Conservation (phyloP, 169 alveolate species). For the Sarcocystis neurona region DNA sequence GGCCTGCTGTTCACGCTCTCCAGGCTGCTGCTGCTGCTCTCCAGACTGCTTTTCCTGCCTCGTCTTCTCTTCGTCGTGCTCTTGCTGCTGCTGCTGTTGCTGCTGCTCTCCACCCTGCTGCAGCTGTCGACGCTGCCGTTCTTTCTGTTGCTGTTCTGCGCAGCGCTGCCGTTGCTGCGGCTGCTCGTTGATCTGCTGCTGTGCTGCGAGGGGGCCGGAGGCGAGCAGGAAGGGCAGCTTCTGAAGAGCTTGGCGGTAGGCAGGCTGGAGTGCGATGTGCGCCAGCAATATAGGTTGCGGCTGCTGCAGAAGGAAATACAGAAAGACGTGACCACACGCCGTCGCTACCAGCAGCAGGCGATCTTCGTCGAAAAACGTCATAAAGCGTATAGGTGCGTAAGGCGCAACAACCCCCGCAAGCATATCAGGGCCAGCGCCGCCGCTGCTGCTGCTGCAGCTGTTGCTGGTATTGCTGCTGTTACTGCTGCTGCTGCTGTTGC, state of each 20-base stretch:
- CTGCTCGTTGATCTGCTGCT: too few species aligned
- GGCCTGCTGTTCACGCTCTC: not conserved
- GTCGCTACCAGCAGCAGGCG: conserved; percentile 45
- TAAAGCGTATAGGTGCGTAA: conserved; percentile 22
- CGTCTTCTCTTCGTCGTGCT: not conserved
- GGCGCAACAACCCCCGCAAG: conserved; percentile 5
- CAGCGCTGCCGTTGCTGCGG: too few species aligned
- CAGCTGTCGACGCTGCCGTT: conserved; percentile 15
- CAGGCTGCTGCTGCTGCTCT: not conserved
- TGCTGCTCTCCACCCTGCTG: not conserved
- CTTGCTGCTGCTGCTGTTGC: not conserved
- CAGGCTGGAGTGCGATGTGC: conserved; percentile 16
- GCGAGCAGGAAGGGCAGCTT: conserved; percentile 8
- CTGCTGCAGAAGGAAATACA: conserved; percentile 37
- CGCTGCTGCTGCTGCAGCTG: not conserved
- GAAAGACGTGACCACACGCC: conserved; percentile 36
- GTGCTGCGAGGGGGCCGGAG: too few species aligned
- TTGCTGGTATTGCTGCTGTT: not conserved
- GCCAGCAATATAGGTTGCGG: conserved; percentile 43
- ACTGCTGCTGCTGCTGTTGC: conserved; percentile 11
- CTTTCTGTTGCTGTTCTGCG: not conserved
- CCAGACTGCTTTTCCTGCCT: not conserved
- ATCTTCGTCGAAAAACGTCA: conserved; percentile 40
- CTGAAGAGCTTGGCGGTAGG: conserved; percentile 19
- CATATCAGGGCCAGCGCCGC: not conserved